Evolutionary conservation across 108 stramenopile species (phyloP), one percentile per base, ranked within the genome.

Genomic region (Cyclostephanos invisitatus): DNA sequence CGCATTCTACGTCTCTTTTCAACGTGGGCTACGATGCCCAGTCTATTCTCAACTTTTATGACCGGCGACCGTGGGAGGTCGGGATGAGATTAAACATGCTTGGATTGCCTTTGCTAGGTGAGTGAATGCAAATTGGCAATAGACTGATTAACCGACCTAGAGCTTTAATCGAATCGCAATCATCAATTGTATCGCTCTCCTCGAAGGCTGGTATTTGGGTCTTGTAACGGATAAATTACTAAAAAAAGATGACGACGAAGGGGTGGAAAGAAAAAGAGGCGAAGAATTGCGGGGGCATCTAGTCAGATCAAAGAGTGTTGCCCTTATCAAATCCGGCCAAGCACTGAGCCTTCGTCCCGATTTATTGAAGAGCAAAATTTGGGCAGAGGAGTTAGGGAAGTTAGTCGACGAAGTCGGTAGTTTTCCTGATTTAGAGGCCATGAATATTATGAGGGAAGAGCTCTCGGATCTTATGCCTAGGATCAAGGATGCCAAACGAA

Each of bases 321-420:
- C 89, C 10, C 68, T 92, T 10, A 87, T 92, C 56, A 92, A 90
- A 68, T 89, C 87, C 27, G 91, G 91, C 32, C 94, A 95, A 79
- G 94, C 91, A 21, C 70, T 92, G 22, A 84, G 85, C 67, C 74
- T 95, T 27, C 89, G 94, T 61, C 90, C 89, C 38, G 94, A 95
- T 69, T 62, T 95, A 25, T 70, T 92, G 9, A 80, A 81, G 54
- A 86, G 85, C 63, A 78, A 79, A 62, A 81, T 88, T 40, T 95
- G 91, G 91, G 89, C 90, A 20, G 88, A 91, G 54, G 90, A 92
- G 62, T 65, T 95, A 21, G 91, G 91, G 42, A 94, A 91, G 56
- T 72, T 94, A 35, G 91, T 91, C 12, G 93, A 94, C 78, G 93
- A 87, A 40, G 93, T 94, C 12, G 93, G 90, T 20, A 64, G 86